A percentile compares a stretch with the other conserved stretches of the same genome.
These are phyloP conservation scores for Ophioceras dolichostomum DNA, from an alignment of 2,329 filamentous ascomycete species.

Conservation along the genomic window DNA sequence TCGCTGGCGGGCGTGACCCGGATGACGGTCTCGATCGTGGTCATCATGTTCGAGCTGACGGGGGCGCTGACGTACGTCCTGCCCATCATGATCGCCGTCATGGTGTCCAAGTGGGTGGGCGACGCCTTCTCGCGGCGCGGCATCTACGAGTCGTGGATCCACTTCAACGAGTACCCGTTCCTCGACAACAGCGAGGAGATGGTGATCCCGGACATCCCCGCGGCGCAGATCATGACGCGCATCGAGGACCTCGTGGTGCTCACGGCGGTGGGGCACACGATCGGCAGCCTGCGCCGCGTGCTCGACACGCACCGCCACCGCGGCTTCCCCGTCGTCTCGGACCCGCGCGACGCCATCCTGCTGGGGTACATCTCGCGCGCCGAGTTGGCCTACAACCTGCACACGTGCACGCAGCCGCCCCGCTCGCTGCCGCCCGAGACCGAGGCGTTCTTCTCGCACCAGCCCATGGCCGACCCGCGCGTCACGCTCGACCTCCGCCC, in stretches of 20 bases:
- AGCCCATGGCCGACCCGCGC: slow-evolving; percentile 65
- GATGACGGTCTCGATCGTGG: slow-evolving; percentile 96
- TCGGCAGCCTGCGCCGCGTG: slow-evolving; percentile 58
- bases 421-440: slow-evolving; percentile 55
- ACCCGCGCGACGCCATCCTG: slow-evolving; percentile 63
- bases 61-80: slow-evolving; percentile 95
- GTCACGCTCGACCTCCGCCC: slow-evolving; percentile 77
- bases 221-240: slow-evolving; percentile 83
- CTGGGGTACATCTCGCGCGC: slow-evolving; percentile 90
- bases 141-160: slow-evolving; percentile 98
- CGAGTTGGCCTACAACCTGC: slow-evolving; percentile 74
- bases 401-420: slow-evolving; percentile 41
- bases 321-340: slow-evolving; percentile 82
- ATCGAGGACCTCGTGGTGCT: slow-evolving; percentile 85
- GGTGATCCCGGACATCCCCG: slow-evolving; percentile 68
- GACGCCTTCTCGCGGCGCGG: slow-evolving; percentile 86
- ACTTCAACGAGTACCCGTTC: slow-evolving; percentile 90
- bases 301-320: slow-evolving; percentile 67
- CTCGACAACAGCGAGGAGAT: slow-evolving; percentile 79
- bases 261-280: slow-evolving; percentile 77
- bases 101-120: slow-evolving; percentile 97
- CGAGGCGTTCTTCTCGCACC: slow-evolving; percentile 74
- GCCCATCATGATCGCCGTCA: slow-evolving; percentile 97
- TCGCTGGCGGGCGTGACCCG: slow-evolving; percentile 88
- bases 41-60: slow-evolving; percentile 99